A percentile compares a stretch with the other conserved stretches of the same genome.
phyloP scores from a whole-genome alignment of 2,329 filamentous ascomycete genomes.

The Ophiognomonia clavigignenti-juglandacearum region DNA sequence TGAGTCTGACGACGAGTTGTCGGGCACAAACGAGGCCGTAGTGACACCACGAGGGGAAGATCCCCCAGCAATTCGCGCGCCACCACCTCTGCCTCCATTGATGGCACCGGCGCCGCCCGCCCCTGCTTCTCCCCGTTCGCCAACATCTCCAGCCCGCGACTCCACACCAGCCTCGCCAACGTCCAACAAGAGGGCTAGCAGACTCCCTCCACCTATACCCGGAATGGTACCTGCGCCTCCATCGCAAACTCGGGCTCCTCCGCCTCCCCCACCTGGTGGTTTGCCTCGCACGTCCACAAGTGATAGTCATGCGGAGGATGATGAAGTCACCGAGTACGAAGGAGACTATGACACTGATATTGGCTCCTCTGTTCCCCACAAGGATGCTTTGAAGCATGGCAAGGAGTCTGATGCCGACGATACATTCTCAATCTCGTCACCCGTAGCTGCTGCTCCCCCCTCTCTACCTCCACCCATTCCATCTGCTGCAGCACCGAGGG shows the following conservation, averaged over 20 bases:
- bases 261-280: conserved; percentile 57
- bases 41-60: conserved; percentile 34
- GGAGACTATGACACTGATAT: conserved; percentile 98
- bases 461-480: conserved; percentile 53
- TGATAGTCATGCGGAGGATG: conserved; percentile 55
- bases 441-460: conserved; percentile 41
- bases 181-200: conserved; percentile 49
- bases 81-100: conserved; percentile 40
- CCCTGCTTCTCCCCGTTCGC: conserved; percentile 30
- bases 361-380: conserved; percentile 86
- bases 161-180: conserved; percentile 34
- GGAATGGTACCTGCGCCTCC: conserved; percentile 43
- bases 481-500: conserved; percentile 48
- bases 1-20: conserved; percentile 84
- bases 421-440: conserved; percentile 56
- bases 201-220: conserved; percentile 58
- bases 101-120: conserved; percentile 37
- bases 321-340: conserved; percentile 89
- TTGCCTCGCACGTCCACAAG: conserved; percentile 55
- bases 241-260: conserved; percentile 56
- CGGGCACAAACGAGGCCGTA: conserved; percentile 42
- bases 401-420: conserved; percentile 74
- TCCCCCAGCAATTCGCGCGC: conserved; percentile 32
- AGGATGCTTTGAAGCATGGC: conserved; percentile 84
- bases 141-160: conserved; percentile 30